Evolutionary conservation across 768 basidiomycete genomes (phyloP).

Genomic region (Leccinum uliginosum): DNA sequence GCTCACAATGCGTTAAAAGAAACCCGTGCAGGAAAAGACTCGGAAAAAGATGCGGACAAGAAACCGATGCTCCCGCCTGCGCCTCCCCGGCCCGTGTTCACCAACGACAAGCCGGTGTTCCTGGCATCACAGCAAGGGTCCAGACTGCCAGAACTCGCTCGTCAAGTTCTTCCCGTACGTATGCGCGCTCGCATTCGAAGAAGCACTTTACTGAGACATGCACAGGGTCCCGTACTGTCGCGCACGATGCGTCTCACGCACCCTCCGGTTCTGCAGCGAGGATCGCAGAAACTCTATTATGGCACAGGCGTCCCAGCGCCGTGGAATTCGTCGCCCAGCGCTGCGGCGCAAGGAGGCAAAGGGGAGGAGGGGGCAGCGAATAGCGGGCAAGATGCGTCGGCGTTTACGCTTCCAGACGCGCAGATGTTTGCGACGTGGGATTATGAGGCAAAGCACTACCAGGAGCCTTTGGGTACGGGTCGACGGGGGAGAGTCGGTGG

Average conservation of each 20-base stretch:
- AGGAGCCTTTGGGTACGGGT: conserved; percentile 32
- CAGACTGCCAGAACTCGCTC: conserved; percentile 62
- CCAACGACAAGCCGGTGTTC: conserved; percentile 53
- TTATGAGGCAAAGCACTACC: conserved; percentile 41
- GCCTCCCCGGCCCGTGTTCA: conserved; percentile 37
- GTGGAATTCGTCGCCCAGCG: conserved; percentile 37
- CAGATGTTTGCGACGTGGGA: conserved; percentile 49
- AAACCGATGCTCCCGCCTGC: conserved; percentile 30
- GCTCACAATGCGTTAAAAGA: conserved; percentile 32
- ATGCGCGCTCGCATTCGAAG: conserved; percentile 23
- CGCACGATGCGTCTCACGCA: conserved; percentile 63
- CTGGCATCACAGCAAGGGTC: conserved; percentile 61
- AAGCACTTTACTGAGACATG: not conserved
- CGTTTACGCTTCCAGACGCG: conserved; percentile 42
- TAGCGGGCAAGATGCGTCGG: conserved; percentile 23
- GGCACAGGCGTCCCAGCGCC: conserved; percentile 39
- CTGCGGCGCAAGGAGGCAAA: conserved; percentile 20
- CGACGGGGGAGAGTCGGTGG: conserved; percentile 23
- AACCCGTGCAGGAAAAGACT: conserved; percentile 37
- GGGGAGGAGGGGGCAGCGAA: conserved; percentile 17
- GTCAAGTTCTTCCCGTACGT: conserved; percentile 64
- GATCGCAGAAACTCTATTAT: conserved; percentile 37
- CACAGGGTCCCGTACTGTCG: conserved; percentile 50
- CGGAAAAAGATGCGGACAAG: conserved; percentile 52
- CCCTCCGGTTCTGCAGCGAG: conserved; percentile 58